Conservation (phyloP, 2,329 filamentous ascomycete genomes). For the Botrytis fabae region DNA sequence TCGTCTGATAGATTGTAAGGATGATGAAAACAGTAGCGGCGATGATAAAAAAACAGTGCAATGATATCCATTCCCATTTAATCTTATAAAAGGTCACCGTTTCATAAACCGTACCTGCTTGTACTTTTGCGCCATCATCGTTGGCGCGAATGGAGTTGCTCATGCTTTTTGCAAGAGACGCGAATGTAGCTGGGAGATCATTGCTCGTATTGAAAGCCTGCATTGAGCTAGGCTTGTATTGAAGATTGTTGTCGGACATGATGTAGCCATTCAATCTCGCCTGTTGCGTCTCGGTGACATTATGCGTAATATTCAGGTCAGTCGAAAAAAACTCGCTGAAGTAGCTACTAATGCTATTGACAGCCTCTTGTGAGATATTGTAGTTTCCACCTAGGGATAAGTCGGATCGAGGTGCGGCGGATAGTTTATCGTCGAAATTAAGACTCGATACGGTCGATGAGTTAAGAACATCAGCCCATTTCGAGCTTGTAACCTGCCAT, state of each 20-base stretch:
- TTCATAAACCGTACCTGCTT: neutral
- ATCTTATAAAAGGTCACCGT: neutral
- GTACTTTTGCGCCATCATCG: neutral
- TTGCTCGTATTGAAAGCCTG: slow-evolving; percentile 9
- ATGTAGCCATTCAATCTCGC: slow-evolving; percentile 18
- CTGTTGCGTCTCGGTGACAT: slow-evolving; percentile 11
- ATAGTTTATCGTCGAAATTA: slow-evolving; percentile 8
- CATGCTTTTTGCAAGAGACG: slow-evolving; percentile 12
- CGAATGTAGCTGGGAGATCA: slow-evolving; percentile 10
- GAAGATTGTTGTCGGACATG: neutral
- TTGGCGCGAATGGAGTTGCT: slow-evolving; percentile 14
- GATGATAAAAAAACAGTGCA: slow-evolving; percentile 6
- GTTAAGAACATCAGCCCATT: slow-evolving; percentile 8
- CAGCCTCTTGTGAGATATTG: slow-evolving; percentile 4
- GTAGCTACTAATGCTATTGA: slow-evolving; percentile 8
- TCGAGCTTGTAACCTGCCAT: slow-evolving; percentile 13
- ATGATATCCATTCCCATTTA: slow-evolving; percentile 12
- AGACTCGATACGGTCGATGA: slow-evolving; percentile 10
- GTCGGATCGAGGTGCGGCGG: slow-evolving; percentile 8
- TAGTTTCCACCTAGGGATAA: slow-evolving; percentile 3
- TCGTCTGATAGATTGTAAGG: slow-evolving; percentile 12
- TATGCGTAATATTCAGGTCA: neutral
- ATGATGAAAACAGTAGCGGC: neutral
- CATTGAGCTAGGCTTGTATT: slow-evolving; percentile 16
- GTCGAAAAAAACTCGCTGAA: slow-evolving; percentile 1